Conservation (phyloP, 148 eudicot genomes). For the Vaccinium macrocarpon region DNA sequence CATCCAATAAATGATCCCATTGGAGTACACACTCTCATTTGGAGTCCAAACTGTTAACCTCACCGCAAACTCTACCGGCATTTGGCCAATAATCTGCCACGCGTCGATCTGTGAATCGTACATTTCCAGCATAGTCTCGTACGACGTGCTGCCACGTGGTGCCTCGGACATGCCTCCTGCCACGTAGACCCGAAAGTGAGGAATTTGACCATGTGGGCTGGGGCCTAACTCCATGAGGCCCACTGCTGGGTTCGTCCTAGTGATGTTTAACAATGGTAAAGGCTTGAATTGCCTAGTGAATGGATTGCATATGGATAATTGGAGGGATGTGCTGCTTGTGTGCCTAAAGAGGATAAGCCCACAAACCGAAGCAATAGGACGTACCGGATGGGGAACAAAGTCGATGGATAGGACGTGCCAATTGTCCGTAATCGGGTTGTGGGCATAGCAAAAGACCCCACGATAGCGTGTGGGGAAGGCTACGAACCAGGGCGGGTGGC, state of each 20-base stretch:
- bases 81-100: conserved; percentile 30
- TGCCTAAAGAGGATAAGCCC: conserved; percentile 34
- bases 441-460: conserved; percentile 32
- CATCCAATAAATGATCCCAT: conserved; percentile 44
- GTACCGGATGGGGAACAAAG: conserved; percentile 17
- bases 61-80: conserved; percentile 51
- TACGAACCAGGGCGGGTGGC: conserved; percentile 42
- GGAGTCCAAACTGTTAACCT: conserved; percentile 60
- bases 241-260: conserved; percentile 45
- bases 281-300: conserved; percentile 37
- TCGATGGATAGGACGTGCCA: conserved; percentile 40
- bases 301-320: conserved; percentile 44
- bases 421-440: conserved; percentile 31
- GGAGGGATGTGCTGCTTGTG: conserved; percentile 30
- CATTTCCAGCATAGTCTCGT: conserved; percentile 44
- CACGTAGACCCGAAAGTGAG: conserved; percentile 33
- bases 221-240: conserved; percentile 29
- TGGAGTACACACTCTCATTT: conserved; percentile 41
- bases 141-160: conserved; percentile 35
- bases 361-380: conserved; percentile 32
- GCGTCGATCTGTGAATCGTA: conserved; percentile 28
- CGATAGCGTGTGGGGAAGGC: conserved; percentile 39
- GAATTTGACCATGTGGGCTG: neutral
- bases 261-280: conserved; percentile 28
- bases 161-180: conserved; percentile 53